A percentile compares a stretch with the other conserved stretches of the same genome.
These are phyloP conservation scores for Wakefieldia striispora DNA, from an alignment of 768 basidiomycete genomes.

Conservation along the genomic window DNA sequence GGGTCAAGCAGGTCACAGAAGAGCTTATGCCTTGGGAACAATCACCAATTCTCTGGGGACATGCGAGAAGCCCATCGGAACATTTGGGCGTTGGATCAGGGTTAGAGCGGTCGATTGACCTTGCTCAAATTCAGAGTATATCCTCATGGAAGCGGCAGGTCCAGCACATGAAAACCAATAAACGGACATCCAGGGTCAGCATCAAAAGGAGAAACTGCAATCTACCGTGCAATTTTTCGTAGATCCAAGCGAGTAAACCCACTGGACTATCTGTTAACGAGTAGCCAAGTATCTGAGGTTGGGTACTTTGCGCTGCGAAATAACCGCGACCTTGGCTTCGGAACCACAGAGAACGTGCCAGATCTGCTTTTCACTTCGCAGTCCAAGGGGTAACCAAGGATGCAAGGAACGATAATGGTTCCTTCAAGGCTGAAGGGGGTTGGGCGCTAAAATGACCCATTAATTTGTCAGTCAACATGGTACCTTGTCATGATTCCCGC, in stretches of 20 bases:
- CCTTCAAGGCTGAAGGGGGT: constrained; percentile 20
- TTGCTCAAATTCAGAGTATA: constrained; percentile 49
- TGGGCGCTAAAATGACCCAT: constrained; percentile 13
- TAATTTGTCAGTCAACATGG: not conserved
- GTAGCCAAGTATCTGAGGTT: constrained; percentile 56
- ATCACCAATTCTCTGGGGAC: constrained; percentile 49
- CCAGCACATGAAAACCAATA: constrained; percentile 60
- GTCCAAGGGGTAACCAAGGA: constrained; percentile 30
- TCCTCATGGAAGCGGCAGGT: constrained; percentile 54
- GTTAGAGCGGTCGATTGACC: not conserved
- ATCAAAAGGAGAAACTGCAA: no score
- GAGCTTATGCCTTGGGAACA: constrained; percentile 39
- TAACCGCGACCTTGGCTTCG: constrained; percentile 31
- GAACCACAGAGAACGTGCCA: constrained; percentile 22
- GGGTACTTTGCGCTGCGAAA: constrained; percentile 34
- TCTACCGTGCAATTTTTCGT: constrained; percentile 40
- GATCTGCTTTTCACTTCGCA: constrained; percentile 22
- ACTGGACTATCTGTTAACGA: constrained; percentile 55
- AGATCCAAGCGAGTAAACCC: constrained; percentile 53
- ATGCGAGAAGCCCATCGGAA: constrained; percentile 49
- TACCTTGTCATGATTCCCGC: constrained; percentile 42
- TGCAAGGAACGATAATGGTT: constrained; percentile 30
- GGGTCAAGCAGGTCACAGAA: not conserved
- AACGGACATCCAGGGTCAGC: constrained; percentile 49
- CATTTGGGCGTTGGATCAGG: constrained; percentile 1